Evolutionary conservation across 2,329 filamentous ascomycete genomes (phyloP), one percentile per base, ranked within the genome.

Genomic region (Scorias spongiosa): DNA sequence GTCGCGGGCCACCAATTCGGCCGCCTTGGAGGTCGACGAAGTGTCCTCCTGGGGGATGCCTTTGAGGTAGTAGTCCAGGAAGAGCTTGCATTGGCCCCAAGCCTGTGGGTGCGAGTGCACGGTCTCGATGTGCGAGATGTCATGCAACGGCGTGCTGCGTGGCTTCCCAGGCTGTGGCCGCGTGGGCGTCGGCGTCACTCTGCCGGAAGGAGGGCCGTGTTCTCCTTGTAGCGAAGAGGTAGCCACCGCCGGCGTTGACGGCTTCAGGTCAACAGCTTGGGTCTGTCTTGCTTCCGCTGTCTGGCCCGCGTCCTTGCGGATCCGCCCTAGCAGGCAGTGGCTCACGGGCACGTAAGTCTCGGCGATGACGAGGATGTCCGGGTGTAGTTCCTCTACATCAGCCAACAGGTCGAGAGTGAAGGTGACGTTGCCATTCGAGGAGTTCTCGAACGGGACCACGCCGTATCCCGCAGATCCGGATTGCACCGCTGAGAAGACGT

Each of bases 61-160:
- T 52, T 78, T 79, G 48, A 94, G 74, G 54, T 84, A 69, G 26
- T 70, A 67, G 8, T 72, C 69, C 20, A 95, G 73, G 63, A 94
- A 94, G 8, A 59, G 63, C 39, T 79, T 78, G 63, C 88, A 95
- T 66, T 98, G 91, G 20, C 87, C 87, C 70, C 91, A 94, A 26
- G 87, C 91, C 64, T 98, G 91, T 9, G 89, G 88, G 63, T 98
- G 91, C 18, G 85, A 91, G 67, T 94, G 93, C 36, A 98, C 64
- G 56, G 81, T 80, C 53, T 72, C 75, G 55, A 96, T 73, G 53
- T 81, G 71, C 44, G 66, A 63, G 48, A 88, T 63, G 49, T 67
- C 65, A 42, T 59, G 54, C 34, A 72, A 54, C 2, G 78, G 76
- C 49, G 63, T 63, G 34, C 67, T 61, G 49, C 63, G 63, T 20